Conservation (phyloP, 2,329 filamentous ascomycete genomes). For the Microdochium bolleyi region DNA sequence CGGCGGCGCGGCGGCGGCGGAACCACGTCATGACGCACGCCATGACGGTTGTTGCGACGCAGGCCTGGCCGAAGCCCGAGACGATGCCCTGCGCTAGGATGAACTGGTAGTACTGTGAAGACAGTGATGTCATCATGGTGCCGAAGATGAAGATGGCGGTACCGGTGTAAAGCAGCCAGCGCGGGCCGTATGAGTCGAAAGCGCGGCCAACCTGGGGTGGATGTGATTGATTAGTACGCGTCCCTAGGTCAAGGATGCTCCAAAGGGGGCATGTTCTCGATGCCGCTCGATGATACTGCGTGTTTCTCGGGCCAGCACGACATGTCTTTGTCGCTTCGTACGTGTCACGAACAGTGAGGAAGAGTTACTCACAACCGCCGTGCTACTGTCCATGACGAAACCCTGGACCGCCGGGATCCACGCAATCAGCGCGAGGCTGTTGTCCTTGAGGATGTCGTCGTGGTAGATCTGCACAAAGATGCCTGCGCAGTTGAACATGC, state of each 20-base stretch:
- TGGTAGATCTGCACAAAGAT: slow-evolving; percentile 51
- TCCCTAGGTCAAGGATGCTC: background rate
- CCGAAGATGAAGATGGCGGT: slow-evolving; percentile 46
- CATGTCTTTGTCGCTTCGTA: too few species aligned
- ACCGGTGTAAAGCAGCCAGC: slow-evolving; percentile 41
- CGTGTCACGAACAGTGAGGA: too few species aligned
- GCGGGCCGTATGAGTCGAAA: slow-evolving; percentile 53
- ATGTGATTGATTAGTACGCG: slow-evolving; percentile 1
- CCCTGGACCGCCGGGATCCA: slow-evolving; percentile 50
- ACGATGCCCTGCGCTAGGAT: slow-evolving; percentile 28
- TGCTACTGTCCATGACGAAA: slow-evolving; percentile 37
- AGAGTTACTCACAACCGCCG: slow-evolving; percentile 22
- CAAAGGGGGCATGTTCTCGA: background rate
- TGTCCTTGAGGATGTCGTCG: slow-evolving; percentile 32
- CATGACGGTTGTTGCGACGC: slow-evolving; percentile 24
- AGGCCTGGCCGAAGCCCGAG: slow-evolving; percentile 23
- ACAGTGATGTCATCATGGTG: slow-evolving; percentile 53
- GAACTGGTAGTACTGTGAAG: slow-evolving; percentile 29
- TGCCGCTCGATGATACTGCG: too few species aligned
- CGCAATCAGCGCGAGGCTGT: slow-evolving; percentile 41
- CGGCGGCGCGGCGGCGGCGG: slow-evolving; percentile 33
- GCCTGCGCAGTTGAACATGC: slow-evolving; percentile 34
- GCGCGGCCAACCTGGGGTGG: slow-evolving; percentile 33
- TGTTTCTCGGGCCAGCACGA: too few species aligned
- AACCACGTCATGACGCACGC: slow-evolving; percentile 36